Conservation (phyloP, 257 asterid species). For the Solanum pimpinellifolium region DNA sequence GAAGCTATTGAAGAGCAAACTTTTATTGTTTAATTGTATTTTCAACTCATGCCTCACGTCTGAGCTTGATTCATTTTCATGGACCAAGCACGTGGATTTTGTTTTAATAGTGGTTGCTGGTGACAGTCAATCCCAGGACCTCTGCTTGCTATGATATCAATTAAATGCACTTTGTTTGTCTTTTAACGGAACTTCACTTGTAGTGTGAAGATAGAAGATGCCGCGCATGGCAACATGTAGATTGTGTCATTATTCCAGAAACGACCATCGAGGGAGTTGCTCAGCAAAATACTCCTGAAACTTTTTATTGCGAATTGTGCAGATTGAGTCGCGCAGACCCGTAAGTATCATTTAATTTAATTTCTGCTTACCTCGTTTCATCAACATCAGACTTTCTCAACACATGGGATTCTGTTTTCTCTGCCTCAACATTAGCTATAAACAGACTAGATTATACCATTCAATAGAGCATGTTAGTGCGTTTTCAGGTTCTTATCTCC, state of each 20-base stretch:
- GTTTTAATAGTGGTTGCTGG: not conserved
- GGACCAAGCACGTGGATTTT: not conserved
- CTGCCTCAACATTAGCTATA: not conserved
- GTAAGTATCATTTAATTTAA: constrained; percentile 37
- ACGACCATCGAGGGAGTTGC: constrained; percentile 51
- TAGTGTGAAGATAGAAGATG: constrained; percentile 93
- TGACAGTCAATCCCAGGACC: not conserved
- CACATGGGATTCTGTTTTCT: not conserved
- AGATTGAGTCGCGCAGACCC: constrained; percentile 85
- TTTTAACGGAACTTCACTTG: constrained; percentile 4
- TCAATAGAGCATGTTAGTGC: not conserved
- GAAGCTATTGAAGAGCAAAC: not conserved
- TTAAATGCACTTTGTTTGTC: not conserved
- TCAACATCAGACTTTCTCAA: not conserved
- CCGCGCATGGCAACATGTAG: constrained; percentile 79
- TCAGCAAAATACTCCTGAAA: constrained; percentile 46
- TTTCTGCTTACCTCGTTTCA: not conserved
- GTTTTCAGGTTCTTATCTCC: not conserved
- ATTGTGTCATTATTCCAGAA: constrained; percentile 81
- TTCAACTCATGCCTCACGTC: not conserved
- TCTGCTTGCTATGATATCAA: not conserved
- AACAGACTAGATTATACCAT: not conserved
- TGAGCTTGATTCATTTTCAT: not conserved
- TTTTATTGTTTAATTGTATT: not conserved
- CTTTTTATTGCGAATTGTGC: constrained; percentile 80